These are phyloP conservation scores for Nemania bipapillata DNA, from an alignment of 2,329 filamentous ascomycete species.

Conservation along the genomic window DNA sequence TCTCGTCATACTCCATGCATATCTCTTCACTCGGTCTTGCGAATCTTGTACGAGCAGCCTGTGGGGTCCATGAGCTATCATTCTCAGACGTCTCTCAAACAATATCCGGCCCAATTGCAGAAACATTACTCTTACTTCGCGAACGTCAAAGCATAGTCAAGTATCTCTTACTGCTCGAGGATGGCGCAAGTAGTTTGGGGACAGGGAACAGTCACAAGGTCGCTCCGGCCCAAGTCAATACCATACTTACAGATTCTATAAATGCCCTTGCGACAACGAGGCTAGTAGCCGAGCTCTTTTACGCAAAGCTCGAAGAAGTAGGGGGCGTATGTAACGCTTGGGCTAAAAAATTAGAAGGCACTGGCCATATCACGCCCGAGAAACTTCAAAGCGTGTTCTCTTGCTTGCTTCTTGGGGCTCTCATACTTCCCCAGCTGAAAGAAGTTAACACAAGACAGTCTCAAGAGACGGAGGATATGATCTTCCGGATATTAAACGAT, in stretches of 20 bases:
- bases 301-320: constrained; percentile 64
- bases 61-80: constrained; percentile 61
- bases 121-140: constrained; percentile 60
- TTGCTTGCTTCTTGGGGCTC: constrained; percentile 58
- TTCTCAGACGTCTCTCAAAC: constrained; percentile 51
- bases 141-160: constrained; percentile 59
- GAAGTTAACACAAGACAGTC: constrained; percentile 62
- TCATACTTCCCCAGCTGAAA: constrained; percentile 61
- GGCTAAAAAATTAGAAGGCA: constrained; percentile 59
- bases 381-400: constrained; percentile 64
- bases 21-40: constrained; percentile 73
- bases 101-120: constrained; percentile 61
- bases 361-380: constrained; percentile 63
- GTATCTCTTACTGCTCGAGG: constrained; percentile 67
- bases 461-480: constrained; percentile 58
- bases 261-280: constrained; percentile 60
- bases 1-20: constrained; percentile 71
- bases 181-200: constrained; percentile 36
- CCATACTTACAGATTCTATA: constrained; percentile 51
- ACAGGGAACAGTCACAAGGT: constrained; percentile 17
- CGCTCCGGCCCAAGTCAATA: constrained; percentile 22
- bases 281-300: constrained; percentile 64
- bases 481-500: constrained; percentile 57
- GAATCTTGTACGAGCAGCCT: constrained; percentile 75
- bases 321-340: constrained; percentile 60